Evolutionary conservation across 257 asterid species (phyloP).

Genomic region (Solanum clarkiae): DNA sequence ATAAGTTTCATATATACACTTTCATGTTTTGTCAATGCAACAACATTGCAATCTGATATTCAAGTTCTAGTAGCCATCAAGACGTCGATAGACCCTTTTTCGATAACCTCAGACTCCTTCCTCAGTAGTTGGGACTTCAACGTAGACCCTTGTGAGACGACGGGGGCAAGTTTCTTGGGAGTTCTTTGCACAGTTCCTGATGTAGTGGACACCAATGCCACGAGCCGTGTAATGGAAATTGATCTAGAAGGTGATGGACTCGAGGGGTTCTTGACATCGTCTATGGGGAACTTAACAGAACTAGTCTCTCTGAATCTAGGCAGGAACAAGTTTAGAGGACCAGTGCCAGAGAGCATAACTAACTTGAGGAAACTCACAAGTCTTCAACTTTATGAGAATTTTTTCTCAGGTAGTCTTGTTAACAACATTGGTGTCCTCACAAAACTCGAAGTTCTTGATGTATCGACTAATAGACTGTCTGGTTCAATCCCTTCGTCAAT

Average conservation of each 20-base stretch:
- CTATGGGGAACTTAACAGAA: constrained; percentile 27
- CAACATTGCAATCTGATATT: constrained; percentile 24
- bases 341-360: constrained; percentile 18
- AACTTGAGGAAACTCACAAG: constrained; percentile 18
- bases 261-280: constrained; percentile 35
- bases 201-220: constrained; percentile 6
- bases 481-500: constrained; percentile 24
- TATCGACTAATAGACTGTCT: constrained; percentile 20
- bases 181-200: constrained; percentile 16
- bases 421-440: constrained; percentile 7
- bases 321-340: constrained; percentile 32
- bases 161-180: constrained; percentile 27
- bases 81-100: constrained; percentile 30
- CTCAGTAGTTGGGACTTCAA: constrained; percentile 33
- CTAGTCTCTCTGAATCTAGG: constrained; percentile 21
- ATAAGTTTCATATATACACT: not conserved
- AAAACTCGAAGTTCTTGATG: constrained; percentile 19
- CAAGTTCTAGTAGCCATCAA: constrained; percentile 18
- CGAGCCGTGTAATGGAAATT: constrained; percentile 18
- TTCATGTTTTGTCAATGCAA: not conserved
- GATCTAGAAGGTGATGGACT: constrained; percentile 40
- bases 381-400: constrained; percentile 22
- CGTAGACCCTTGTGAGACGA: constrained; percentile 36
- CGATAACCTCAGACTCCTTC: constrained; percentile 23
- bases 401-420: constrained; percentile 30